These are phyloP conservation scores for Fibroporia radiculosa DNA, from an alignment of 768 basidiomycete genomes.

Conservation along the genomic window DNA sequence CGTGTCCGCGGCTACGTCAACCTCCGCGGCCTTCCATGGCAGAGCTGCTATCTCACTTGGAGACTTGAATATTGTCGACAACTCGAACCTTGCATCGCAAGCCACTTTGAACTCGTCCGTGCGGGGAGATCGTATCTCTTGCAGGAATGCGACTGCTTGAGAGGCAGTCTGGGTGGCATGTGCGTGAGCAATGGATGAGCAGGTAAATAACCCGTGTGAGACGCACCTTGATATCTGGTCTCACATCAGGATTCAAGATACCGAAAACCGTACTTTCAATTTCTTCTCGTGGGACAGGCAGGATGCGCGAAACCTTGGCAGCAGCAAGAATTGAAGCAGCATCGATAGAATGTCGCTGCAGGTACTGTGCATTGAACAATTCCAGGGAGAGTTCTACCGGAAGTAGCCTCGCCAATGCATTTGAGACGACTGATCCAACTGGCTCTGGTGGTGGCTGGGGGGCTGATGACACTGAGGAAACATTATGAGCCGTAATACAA, in stretches of 20 bases:
- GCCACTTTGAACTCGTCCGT: slow-evolving; percentile 52
- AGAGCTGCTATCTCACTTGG: background rate
- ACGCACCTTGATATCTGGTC: slow-evolving; percentile 42
- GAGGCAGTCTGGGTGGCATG: slow-evolving; percentile 40
- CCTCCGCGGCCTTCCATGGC: background rate
- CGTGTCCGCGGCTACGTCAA: too few species aligned
- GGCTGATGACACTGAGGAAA: slow-evolving; percentile 34
- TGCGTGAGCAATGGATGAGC: background rate
- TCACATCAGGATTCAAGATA: slow-evolving; percentile 33
- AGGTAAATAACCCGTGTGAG: background rate
- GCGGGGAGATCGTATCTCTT: slow-evolving; percentile 41
- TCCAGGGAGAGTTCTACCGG: slow-evolving; percentile 53
- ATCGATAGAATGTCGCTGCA: slow-evolving; percentile 51
- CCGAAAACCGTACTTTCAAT: slow-evolving; percentile 53
- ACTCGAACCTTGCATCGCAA: slow-evolving; percentile 45
- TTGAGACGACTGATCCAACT: slow-evolving; percentile 42
- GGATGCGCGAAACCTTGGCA: slow-evolving; percentile 44
- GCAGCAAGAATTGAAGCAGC: slow-evolving; percentile 51
- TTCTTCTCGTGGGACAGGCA: slow-evolving; percentile 47
- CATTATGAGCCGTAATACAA: too few species aligned
- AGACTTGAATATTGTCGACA: slow-evolving; percentile 60
- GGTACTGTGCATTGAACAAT: slow-evolving; percentile 66
- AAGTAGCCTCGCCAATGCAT: slow-evolving; percentile 41
- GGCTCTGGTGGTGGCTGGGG: slow-evolving; percentile 36
- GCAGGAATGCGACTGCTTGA: slow-evolving; percentile 41